Conservation (phyloP, 345 rosid genomes). For the Aquilaria malaccensis region DNA sequence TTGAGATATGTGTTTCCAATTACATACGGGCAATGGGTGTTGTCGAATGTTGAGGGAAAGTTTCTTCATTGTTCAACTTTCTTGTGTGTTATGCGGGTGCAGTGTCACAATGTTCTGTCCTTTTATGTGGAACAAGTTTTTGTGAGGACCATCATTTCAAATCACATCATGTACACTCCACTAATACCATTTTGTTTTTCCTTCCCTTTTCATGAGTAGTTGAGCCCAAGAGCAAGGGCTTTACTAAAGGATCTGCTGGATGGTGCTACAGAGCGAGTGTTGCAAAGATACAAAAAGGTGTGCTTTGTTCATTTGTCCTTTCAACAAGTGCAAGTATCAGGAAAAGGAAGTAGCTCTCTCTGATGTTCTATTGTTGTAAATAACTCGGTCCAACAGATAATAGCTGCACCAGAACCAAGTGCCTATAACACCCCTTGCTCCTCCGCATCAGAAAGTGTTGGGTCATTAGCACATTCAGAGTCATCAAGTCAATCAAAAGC, state of each 20-base stretch:
- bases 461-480: not conserved
- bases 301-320: not conserved
- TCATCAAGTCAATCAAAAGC: slow-evolving; percentile 2
- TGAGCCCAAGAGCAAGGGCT: slow-evolving; percentile 31
- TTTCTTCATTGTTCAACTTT: too few relatives aligned
- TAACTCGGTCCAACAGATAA: slow-evolving; percentile 21
- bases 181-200: not conserved
- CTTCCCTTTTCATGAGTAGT: slow-evolving; percentile 15
- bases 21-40: too few relatives aligned
- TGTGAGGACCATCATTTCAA: not conserved
- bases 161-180: not conserved
- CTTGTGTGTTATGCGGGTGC: not conserved
- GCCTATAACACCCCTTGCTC: slow-evolving; percentile 2
- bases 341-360: not conserved
- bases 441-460: slow-evolving; percentile 11
- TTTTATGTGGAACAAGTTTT: not conserved
- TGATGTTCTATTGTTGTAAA: not conserved
- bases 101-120: not conserved
- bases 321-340: not conserved
- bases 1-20: too few relatives aligned
- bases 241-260: slow-evolving; percentile 46
- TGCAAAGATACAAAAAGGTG: slow-evolving; percentile 33
- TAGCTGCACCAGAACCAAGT: slow-evolving; percentile 27
- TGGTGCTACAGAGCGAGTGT: slow-evolving; percentile 28
- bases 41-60: too few relatives aligned